phyloP scores from a whole-genome alignment of 73 alveolate genomes.

The Tetrahymena borealis region DNA sequence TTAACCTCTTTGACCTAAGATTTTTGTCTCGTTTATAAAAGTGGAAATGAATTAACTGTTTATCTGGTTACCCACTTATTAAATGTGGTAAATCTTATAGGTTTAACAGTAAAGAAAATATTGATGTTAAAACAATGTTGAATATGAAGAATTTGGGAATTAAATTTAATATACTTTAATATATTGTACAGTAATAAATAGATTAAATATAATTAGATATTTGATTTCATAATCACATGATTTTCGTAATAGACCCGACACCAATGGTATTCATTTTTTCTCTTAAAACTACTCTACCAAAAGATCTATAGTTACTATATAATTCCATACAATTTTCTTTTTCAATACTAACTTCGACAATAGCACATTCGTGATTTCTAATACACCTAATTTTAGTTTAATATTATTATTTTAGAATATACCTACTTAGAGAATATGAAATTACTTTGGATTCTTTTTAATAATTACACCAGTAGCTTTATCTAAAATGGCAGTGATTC shows the following conservation, averaged over 20 bases:
- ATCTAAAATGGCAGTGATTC: neutral
- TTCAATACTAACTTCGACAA: slow-evolving; percentile 15
- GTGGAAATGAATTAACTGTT: too few relatives aligned
- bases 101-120: too few relatives aligned
- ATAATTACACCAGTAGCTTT: neutral
- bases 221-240: too few relatives aligned
- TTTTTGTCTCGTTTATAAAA: too few relatives aligned
- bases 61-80: too few relatives aligned
- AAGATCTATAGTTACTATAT: neutral
- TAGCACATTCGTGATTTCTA: slow-evolving; percentile 6
- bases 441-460: neutral
- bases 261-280: slow-evolving; percentile 26
- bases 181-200: too few relatives aligned
- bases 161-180: too few relatives aligned
- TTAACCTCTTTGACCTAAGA: too few relatives aligned
- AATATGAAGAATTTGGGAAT: too few relatives aligned
- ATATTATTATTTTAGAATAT: neutral
- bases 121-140: too few relatives aligned
- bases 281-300: slow-evolving; percentile 11
- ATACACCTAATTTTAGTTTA: slow-evolving; percentile 3
- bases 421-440: neutral
- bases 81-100: too few relatives aligned
- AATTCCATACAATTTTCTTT: slow-evolving; percentile 5
- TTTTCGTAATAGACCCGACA: slow-evolving; percentile 6
- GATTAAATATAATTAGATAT: too few relatives aligned